Conservation (phyloP, 176 grass and related monocot species). For the Phyllostachys edulis region DNA sequence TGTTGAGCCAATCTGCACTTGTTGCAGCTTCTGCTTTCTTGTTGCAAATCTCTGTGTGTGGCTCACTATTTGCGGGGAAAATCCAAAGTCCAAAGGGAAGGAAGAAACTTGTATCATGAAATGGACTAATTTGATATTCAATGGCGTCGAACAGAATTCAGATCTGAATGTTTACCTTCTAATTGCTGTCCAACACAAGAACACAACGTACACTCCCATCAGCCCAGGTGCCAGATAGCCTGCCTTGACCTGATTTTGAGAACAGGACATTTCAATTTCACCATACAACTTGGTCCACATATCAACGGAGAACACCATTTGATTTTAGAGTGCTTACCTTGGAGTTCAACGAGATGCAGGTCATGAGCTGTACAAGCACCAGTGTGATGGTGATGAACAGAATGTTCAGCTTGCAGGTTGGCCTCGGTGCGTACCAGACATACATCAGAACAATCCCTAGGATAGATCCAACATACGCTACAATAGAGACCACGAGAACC, state of each 20-base stretch:
- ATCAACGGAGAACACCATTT: not conserved
- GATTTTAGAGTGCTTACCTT: slow-evolving; percentile 37
- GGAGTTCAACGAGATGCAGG: slow-evolving; percentile 58
- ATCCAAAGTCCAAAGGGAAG: not conserved
- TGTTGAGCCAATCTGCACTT: slow-evolving; percentile 84
- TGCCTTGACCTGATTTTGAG: slow-evolving; percentile 53
- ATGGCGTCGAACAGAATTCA: not conserved
- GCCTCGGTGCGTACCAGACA: slow-evolving; percentile 72
- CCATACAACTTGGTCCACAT: not conserved
- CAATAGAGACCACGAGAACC: slow-evolving; percentile 57
- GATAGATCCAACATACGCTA: slow-evolving; percentile 60
- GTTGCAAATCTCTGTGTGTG: slow-evolving; percentile 78
- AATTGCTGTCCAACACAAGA: slow-evolving; percentile 89
- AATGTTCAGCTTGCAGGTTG: slow-evolving; percentile 69
- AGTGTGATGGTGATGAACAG: slow-evolving; percentile 92
- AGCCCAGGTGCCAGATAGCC: slow-evolving; percentile 79
- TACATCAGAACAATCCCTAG: slow-evolving; percentile 77
- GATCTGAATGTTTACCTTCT: slow-evolving; percentile 55
- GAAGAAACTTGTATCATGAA: not conserved
- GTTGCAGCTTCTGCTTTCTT: slow-evolving; percentile 65
- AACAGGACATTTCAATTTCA: not conserved
- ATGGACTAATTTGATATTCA: not conserved
- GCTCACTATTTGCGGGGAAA: slow-evolving; percentile 54
- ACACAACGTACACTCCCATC: slow-evolving; percentile 91
- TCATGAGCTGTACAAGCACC: slow-evolving; percentile 73